Base-by-base conservation (phyloP, 75 land plant species). In the Chamaecyparis obtusa region DNA sequence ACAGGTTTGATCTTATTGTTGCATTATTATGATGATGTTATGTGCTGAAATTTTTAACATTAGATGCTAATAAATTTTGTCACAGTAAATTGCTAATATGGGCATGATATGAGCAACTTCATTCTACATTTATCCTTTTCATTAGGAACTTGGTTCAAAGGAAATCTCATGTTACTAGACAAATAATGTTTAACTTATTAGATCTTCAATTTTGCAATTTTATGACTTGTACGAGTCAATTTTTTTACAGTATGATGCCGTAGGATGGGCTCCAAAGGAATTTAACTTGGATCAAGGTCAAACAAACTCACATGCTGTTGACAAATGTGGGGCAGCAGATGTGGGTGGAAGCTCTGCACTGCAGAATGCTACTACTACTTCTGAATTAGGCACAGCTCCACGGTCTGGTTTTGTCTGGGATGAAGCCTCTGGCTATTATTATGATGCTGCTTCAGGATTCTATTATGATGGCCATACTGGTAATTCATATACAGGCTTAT, bases 381-480 rank as follows among this genome's bases (percentile, higher is more conserved):
- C 69, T 64, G 80, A 86, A 41, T 24, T 33, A 41, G 74, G 72
- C 67, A 49, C 80, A 49, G 88, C 87, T 36, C 89, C 89, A 33
- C 92, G 89, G 71, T 86, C 92, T 39, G 92, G 93, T 48, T 92
- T 92, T 89, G 90, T 92, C 30, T 92, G 92, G 92, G 93, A 92
- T 87, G 93, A 92, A 51, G 92, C 93, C 37, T 92, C 93, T 39
- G 93, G 93, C n/a, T 92, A 92, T 43, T 92, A 92, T 77, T 92
- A 88, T 87, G 90, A 90, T 90, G 93, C 93, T 39, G 90, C 90
- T 39, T 89, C 93, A 6, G 91, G 91, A 60, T 92, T 92, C 83
- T 92, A 92, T 84, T 92, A 92, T 80, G 93, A 92, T 88, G 92
- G 91, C 9, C 85, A 89, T 67, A 86, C 89, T 39, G 92, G 92